phyloP scores from a whole-genome alignment of 257 asterid species.

The Datura wrightii region DNA sequence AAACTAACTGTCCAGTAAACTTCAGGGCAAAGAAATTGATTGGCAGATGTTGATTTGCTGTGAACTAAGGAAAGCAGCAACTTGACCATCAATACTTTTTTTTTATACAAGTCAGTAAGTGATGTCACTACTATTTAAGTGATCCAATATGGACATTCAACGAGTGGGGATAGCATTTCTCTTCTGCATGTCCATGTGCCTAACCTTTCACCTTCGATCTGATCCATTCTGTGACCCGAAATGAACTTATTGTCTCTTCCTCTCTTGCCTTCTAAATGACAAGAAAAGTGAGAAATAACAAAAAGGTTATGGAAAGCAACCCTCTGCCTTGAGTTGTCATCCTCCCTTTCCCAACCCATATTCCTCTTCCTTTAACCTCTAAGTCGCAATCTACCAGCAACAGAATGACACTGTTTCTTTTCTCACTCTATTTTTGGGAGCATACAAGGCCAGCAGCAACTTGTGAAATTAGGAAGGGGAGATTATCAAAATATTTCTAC shows the following conservation, averaged over 20 bases:
- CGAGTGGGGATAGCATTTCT: not conserved
- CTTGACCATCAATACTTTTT: not conserved
- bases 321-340: conserved; percentile 20
- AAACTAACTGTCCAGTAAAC: not conserved
- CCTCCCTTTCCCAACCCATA: conserved; percentile 25
- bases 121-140: conserved; percentile 26
- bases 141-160: conserved; percentile 3
- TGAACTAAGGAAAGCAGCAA: conserved; percentile 23
- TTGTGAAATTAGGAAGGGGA: conserved; percentile 19
- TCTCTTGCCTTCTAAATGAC: not conserved
- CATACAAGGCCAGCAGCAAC: not conserved
- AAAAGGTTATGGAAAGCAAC: not conserved
- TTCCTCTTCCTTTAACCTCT: conserved; percentile 19
- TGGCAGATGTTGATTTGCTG: conserved; percentile 14
- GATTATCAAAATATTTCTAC: not conserved
- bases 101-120: conserved; percentile 5
- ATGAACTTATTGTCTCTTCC: too few species aligned
- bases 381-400: conserved; percentile 23
- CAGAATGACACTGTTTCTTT: conserved; percentile 18
- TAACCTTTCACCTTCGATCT: too few species aligned
- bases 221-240: too few species aligned
- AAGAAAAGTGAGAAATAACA: conserved; percentile 3
- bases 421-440: conserved; percentile 11
- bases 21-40: not conserved
- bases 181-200: too few species aligned